A percentile compares a stretch with the other conserved stretches of the same genome.
Conservation (phyloP, 345 rosid genomes). For the Boechera retrofracta region DNA sequence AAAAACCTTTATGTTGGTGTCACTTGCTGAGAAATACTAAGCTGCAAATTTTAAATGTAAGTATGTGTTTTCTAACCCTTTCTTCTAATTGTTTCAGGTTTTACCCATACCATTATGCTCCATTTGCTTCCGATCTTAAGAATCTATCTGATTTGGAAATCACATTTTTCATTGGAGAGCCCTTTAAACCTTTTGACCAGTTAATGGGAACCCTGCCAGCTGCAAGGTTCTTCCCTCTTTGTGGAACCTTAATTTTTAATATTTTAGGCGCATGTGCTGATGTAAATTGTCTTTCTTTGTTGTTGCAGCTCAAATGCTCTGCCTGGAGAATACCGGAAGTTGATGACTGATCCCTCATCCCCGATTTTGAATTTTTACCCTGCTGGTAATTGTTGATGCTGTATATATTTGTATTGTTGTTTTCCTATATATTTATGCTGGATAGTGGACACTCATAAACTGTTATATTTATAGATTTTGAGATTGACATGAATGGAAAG, state of each 20-base stretch:
- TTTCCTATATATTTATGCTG: constrained; percentile 12
- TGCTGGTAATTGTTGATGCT: constrained; percentile 54
- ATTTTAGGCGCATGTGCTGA: constrained; percentile 27
- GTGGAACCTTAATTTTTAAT: constrained; percentile 14
- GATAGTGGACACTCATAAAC: constrained; percentile 19
- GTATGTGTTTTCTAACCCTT: constrained; percentile 8
- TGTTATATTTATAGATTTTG: constrained; percentile 71
- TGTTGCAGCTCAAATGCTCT: constrained; percentile 82
- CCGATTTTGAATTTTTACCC: constrained; percentile 80
- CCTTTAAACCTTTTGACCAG: constrained; percentile 98
- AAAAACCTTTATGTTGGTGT: constrained; percentile 30
- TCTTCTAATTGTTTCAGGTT: constrained; percentile 65
- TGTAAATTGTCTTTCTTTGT: constrained; percentile 31
- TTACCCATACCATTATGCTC: constrained; percentile 98
- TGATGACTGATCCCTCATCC: constrained; percentile 89
- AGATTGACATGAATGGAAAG: constrained; percentile 98
- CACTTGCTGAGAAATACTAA: constrained; percentile 8
- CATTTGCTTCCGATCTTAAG: constrained; percentile 97
- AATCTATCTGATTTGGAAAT: constrained; percentile 81
- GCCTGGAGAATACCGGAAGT: constrained; percentile 74
- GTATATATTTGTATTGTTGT: background rate
- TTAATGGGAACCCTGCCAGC: constrained; percentile 98
- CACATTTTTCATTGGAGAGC: constrained; percentile 86
- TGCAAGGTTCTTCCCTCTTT: constrained; percentile 63
- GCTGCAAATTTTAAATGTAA: constrained; percentile 18